Percentiles rank a stretch among this genome's conserved stretches.
Conservation (phyloP, 371 early-diverging fungal species). For the Synchytrium microbalum region DNA sequence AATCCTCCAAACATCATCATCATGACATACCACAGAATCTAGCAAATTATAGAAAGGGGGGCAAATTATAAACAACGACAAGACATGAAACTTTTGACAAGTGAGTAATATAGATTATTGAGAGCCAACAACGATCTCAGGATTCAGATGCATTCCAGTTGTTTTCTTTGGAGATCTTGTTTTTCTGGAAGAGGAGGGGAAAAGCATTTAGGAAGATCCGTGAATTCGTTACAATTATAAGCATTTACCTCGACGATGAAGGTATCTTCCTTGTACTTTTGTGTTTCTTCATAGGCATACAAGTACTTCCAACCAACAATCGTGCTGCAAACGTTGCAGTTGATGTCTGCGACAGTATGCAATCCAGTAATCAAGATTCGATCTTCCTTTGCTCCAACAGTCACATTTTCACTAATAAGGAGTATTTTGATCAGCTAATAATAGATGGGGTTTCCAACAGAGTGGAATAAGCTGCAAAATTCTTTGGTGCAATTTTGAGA, state of each 20-base stretch:
- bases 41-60: too few species aligned
- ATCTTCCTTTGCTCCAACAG: slow-evolving; percentile 50
- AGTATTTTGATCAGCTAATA: not conserved
- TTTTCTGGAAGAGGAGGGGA: slow-evolving; percentile 7
- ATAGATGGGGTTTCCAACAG: not conserved
- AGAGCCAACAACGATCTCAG: too few species aligned
- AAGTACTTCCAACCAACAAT: slow-evolving; percentile 67
- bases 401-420: slow-evolving; percentile 40
- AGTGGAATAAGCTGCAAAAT: too few species aligned
- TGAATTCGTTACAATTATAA: not conserved
- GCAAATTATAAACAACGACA: too few species aligned
- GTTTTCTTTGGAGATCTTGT: slow-evolving; percentile 15
- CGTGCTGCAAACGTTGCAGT: slow-evolving; percentile 47
- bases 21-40: too few species aligned
- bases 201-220: not conserved
- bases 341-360: slow-evolving; percentile 64
- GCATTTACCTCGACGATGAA: slow-evolving; percentile 48
- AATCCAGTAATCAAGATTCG: slow-evolving; percentile 61
- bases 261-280: slow-evolving; percentile 68
- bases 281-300: slow-evolving; percentile 53
- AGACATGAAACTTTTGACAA: too few species aligned
- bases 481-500: too few species aligned
- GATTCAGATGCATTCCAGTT: slow-evolving; percentile 10
- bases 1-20: too few species aligned
- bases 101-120: too few species aligned